Base-by-base conservation (phyloP, 2,329 filamentous ascomycete species). In the Byssoonygena ceratinophila region DNA sequence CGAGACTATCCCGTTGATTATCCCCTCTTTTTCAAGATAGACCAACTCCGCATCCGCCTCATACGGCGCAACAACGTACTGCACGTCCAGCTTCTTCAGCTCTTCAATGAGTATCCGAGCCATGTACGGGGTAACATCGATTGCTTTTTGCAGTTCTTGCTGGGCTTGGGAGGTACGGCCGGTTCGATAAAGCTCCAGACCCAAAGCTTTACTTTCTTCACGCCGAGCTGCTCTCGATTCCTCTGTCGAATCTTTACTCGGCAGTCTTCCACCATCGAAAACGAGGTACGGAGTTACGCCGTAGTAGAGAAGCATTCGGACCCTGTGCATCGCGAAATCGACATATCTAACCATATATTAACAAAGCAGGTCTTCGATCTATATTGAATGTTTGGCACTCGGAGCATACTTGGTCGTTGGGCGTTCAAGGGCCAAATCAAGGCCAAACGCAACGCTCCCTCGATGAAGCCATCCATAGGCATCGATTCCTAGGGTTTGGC, bases 381-480 rank as follows among this genome's bases (percentile, higher is more conserved):
- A n/a, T 46, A 23, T 45, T 4, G 23, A 6, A 27, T 16, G n/a
- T 25, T 25, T 27, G 18, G 43, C 3, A 18, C 16, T 43, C n/a
- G 31, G 36, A 14, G 70, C 79, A 65, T 75, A 94, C 86, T 87
- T 94, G 51, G 80, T 83, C 0, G 90, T 97, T 12, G 88, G 89
- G 66, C 87, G 92, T 62, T 81, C 88, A 62, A 91, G 79, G 32
- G 89, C 92, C 57, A 98, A 78, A 63, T 97, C 92, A 62, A 92
- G 81, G 57, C 91, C 88, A 73, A 91, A 97, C 46, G 87, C 80
- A 59, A 94, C 83, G 44, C 89, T 89, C 51, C 90, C 94, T 60
- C 92, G 84, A 69, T 98, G 92, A 52, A 98, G 82, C 92, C 94
- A 98, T 66, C 91, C 92, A 76, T 98, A 98, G 53, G 86, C 91